phyloP scores from a whole-genome alignment of 2,329 filamentous ascomycete genomes.

The Arachnomyces sp. region DNA sequence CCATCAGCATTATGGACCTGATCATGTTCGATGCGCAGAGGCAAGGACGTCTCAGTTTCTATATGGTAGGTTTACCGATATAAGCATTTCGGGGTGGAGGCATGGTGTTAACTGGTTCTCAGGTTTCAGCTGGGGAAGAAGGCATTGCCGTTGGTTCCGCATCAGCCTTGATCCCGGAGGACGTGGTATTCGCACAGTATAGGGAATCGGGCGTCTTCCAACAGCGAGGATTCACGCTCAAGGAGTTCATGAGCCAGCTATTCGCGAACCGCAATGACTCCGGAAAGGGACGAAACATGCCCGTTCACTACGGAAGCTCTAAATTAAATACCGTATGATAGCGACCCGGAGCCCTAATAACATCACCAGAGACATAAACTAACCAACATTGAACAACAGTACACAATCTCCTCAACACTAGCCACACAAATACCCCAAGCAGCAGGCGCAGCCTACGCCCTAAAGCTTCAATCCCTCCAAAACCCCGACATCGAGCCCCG shows the following conservation, averaged over 20 bases:
- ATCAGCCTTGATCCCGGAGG: slow-evolving; percentile 69
- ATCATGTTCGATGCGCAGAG: slow-evolving; percentile 98
- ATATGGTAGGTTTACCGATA: slow-evolving; percentile 59
- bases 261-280: slow-evolving; percentile 78
- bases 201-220: slow-evolving; percentile 86
- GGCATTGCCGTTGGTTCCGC: slow-evolving; percentile 85
- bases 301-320: slow-evolving; percentile 84
- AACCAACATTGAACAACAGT: slow-evolving; percentile 39
- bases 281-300: slow-evolving; percentile 87
- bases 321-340: slow-evolving; percentile 69
- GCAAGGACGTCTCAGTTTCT: slow-evolving; percentile 89
- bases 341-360: background rate
- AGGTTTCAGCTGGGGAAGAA: slow-evolving; percentile 80
- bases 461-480: slow-evolving; percentile 70
- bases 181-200: slow-evolving; percentile 92
- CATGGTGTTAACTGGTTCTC: background rate
- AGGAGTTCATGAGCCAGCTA: slow-evolving; percentile 90
- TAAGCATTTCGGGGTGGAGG: slow-evolving; percentile 9
- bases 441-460: slow-evolving; percentile 74
- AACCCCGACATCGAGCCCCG: slow-evolving; percentile 60
- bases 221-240: slow-evolving; percentile 76
- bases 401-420: slow-evolving; percentile 77
- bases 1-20: slow-evolving; percentile 78
- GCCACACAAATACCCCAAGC: slow-evolving; percentile 88
- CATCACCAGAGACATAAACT: background rate